Evolutionary conservation across 768 basidiomycete genomes (phyloP).

Genomic region (Boletus rex-veris): DNA sequence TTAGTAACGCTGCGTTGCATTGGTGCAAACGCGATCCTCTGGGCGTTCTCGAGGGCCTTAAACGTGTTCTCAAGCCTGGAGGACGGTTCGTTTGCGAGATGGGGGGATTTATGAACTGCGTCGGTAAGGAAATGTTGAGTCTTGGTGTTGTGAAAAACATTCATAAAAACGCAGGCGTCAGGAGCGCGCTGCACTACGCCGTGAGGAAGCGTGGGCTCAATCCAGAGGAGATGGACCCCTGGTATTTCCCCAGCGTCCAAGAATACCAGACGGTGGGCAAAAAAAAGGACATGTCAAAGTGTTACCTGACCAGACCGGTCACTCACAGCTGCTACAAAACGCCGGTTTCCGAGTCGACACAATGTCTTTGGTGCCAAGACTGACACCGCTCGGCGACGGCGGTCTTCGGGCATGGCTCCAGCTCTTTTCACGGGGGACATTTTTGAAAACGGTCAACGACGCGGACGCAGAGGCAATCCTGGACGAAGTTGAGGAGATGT

Average conservation of each 20-base stretch:
- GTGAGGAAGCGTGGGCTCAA: constrained; percentile 53
- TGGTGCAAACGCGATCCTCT: constrained; percentile 79
- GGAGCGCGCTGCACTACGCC: constrained; percentile 53
- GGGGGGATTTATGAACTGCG: constrained; percentile 71
- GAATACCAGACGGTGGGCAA: constrained; percentile 56
- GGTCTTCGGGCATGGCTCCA: constrained; percentile 61
- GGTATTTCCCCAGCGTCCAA: constrained; percentile 76
- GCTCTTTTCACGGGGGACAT: constrained; percentile 60
- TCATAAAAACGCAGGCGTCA: constrained; percentile 46
- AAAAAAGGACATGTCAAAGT: background rate
- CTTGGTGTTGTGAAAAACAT: constrained; percentile 1
- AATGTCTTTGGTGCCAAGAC: constrained; percentile 53
- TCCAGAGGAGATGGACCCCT: constrained; percentile 64
- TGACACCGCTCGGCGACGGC: constrained; percentile 50
- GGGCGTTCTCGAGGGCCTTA: constrained; percentile 60
- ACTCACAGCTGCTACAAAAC: constrained; percentile 47
- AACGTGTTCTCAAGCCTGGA: constrained; percentile 59
- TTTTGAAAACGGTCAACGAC: constrained; percentile 52
- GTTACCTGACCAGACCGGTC: background rate
- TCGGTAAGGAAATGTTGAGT: constrained; percentile 40
- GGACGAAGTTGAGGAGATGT: constrained; percentile 56
- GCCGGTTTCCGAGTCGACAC: constrained; percentile 55
- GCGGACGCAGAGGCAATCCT: constrained; percentile 58
- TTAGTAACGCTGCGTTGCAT: constrained; percentile 77
- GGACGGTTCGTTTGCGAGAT: constrained; percentile 76